phyloP scores from a whole-genome alignment of 768 basidiomycete species.

The Lentinula guzmanii region DNA sequence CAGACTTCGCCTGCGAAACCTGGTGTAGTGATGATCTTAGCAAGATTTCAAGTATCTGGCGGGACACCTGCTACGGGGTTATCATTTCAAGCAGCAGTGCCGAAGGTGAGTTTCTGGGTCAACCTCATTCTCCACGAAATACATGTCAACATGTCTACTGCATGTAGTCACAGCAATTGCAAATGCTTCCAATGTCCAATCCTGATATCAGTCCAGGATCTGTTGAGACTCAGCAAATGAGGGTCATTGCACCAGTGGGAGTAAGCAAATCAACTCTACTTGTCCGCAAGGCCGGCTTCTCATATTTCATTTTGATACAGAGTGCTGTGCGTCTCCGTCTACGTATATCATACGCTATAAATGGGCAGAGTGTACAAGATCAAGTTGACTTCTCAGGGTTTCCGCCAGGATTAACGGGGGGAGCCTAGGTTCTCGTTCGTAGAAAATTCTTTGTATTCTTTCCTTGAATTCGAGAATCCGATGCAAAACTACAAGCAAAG shows the following conservation, averaged over 20 bases:
- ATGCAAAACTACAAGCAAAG: neutral
- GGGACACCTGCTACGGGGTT: constrained; percentile 49
- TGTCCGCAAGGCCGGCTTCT: constrained; percentile 1
- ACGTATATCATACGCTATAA: constrained; percentile 72
- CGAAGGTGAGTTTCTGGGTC: constrained; percentile 55
- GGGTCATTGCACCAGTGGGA: constrained; percentile 81
- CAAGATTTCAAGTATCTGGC: constrained; percentile 73
- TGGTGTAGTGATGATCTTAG: constrained; percentile 88
- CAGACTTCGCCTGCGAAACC: constrained; percentile 75
- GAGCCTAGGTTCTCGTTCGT: constrained; percentile 9
- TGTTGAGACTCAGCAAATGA: constrained; percentile 93
- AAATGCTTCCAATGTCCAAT: constrained; percentile 97
- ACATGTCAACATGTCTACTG: neutral
- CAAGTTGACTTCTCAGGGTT: constrained; percentile 94
- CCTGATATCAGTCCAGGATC: constrained; percentile 69
- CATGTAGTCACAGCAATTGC: constrained; percentile 84
- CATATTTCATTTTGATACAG: constrained; percentile 30
- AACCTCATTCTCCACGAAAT: neutral
- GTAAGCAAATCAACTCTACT: constrained; percentile 41
- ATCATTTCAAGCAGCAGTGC: constrained; percentile 96
- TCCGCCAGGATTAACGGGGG: constrained; percentile 65
- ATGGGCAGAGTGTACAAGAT: constrained; percentile 72
- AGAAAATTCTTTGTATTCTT: neutral
- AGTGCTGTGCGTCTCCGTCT: constrained; percentile 79
- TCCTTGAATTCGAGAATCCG: neutral